Base-by-base conservation (phyloP, 1,284 basidiomycete species). In the Tausonia pullulans region DNA sequence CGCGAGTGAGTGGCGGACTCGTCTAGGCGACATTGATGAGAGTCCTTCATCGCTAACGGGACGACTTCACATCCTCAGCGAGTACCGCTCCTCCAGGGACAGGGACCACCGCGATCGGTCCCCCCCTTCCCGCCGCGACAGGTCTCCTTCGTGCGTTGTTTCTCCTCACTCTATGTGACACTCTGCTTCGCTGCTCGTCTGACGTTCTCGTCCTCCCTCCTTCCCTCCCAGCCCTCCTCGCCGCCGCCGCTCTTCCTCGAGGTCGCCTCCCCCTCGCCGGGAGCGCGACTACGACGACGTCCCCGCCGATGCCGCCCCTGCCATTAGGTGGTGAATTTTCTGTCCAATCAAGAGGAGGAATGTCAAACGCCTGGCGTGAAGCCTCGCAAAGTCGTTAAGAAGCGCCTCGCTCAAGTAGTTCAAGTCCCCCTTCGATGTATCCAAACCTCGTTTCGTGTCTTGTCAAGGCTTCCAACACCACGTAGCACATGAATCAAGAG, bases 111-210 rank as follows among this genome's bases (percentile, higher is more conserved):
- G 9, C 1, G 9, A 14, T 49, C 48, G 58, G 14, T 60, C 58
- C 27, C 58, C 58, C 54, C 60, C 62, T 50, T 54, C 61, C 49
- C 54, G 62, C 44, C 46, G 56, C 41, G 53, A 55, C 39, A 46
- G 53, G n/a, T 62, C 61, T 41, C 61, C 61, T n/a, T 62, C 61
- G 61, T 62, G 40, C 16, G 61, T 46, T n/a, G 27, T 49, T 40
- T 1, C 3, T 14, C 10, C 8, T 44, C 40, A 5, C 16, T 55
- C 40, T 50, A 27, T 27, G 11, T 43, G 41, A 4, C 3, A 4
- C 39, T 14, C 27, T 6, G 1, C 2, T 11, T 27, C 49, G 16
- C 3, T n/a, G 44, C 6, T 14, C 40, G 13, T 27, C 44, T 44
- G 4, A 4, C 10, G 3, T 16, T 5, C 10, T 7, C 3, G 27